phyloP scores from a whole-genome alignment of 768 basidiomycete genomes.

The Amanita rubescens region DNA sequence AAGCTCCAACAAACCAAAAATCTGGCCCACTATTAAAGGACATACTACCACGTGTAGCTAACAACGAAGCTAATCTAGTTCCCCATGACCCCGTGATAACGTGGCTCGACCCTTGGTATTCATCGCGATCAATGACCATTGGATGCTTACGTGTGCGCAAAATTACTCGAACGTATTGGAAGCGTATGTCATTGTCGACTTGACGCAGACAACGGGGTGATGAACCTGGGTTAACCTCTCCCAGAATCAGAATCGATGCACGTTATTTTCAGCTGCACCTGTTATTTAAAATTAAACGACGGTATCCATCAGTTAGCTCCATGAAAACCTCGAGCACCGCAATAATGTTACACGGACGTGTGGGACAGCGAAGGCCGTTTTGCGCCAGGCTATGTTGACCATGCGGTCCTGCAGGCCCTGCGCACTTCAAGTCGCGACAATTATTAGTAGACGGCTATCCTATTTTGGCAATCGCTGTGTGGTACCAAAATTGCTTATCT shows the following conservation, averaged over 20 bases:
- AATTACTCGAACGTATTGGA: background rate
- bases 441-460: no score
- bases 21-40: background rate
- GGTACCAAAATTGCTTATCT: conserved; percentile 2
- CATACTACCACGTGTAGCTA: background rate
- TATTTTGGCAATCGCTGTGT: background rate
- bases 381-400: no score
- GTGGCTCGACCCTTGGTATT: background rate
- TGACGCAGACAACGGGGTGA: background rate
- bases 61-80: background rate
- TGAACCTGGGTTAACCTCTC: background rate
- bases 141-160: background rate
- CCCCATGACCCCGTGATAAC: background rate
- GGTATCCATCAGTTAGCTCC: background rate
- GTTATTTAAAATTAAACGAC: background rate
- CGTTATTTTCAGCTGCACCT: background rate
- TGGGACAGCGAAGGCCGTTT: background rate
- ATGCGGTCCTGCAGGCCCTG: no score
- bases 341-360: background rate
- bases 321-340: background rate
- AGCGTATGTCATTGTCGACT: background rate
- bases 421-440: no score
- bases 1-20: background rate
- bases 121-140: background rate
- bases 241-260: no score